Conservation (phyloP, 768 basidiomycete genomes). For the Panaeolus cyanescens region DNA sequence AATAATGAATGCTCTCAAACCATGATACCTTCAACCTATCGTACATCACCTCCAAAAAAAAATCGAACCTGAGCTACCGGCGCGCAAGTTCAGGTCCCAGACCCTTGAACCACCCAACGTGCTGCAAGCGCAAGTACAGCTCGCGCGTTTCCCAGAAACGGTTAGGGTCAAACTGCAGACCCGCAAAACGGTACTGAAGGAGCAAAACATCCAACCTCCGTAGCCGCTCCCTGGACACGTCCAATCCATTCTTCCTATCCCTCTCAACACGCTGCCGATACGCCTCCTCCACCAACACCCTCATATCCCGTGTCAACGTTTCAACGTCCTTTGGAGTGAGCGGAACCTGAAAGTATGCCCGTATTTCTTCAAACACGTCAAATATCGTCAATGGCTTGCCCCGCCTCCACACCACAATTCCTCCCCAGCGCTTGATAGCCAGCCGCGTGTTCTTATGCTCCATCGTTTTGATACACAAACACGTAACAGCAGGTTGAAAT, state of each 20-base stretch:
- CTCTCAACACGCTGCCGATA: background rate
- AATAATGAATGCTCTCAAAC: background rate
- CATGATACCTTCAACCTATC: background rate
- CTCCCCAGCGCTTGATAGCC: slow-evolving; percentile 9
- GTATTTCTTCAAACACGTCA: slow-evolving; percentile 10
- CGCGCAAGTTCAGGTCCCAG: background rate
- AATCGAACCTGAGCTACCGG: background rate
- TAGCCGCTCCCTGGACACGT: background rate
- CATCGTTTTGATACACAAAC: slow-evolving; percentile 1
- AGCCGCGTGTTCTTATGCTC: background rate
- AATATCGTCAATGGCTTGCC: slow-evolving; percentile 5
- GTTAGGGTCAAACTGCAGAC: background rate
- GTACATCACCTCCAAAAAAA: background rate
- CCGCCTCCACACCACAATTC: slow-evolving; percentile 6
- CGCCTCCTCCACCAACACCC: background rate
- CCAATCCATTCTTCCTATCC: background rate
- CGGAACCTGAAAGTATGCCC: slow-evolving; percentile 10
- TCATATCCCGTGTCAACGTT: background rate
- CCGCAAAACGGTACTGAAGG: background rate
- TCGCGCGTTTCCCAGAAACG: slow-evolving; percentile 1
- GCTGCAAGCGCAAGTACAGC: background rate
- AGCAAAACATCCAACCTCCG: background rate
- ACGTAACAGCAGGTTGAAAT: background rate
- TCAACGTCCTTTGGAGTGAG: slow-evolving; percentile 3
- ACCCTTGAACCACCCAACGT: background rate